Base-by-base conservation (phyloP, 306 rosid species). In the Malus sylvestris region DNA sequence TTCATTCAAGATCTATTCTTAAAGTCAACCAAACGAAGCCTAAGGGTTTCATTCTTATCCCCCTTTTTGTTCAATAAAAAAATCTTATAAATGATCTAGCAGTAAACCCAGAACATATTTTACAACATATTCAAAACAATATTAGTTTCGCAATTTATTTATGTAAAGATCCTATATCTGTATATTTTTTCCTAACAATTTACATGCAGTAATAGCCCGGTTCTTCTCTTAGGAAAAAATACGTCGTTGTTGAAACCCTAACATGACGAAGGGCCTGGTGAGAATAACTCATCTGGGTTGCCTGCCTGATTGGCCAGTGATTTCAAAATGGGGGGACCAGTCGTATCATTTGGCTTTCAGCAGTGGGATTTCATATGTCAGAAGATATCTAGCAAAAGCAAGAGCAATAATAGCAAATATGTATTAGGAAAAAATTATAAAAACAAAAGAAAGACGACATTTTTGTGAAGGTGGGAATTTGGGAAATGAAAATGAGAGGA, bases 311-410 rank as follows among this genome's bases (percentile, higher is more conserved):
- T 32, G 70, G 74, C 23, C 44, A 1, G 40, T 62, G 68, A 42
- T 46, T 81, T 81, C 32, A 75, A 75, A 68, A 40, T 63, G 55
- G 23, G 79, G 79, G 81, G 78, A 66, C 67, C 77, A 80, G 22
- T 55, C 14, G 49, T 69, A 46, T 51, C 15, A 6, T 70, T 20
- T 3, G 64, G 32, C 6, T 73, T 45, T 63, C 65, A 74, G 64
- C 80, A 65, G 74, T 74, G 76, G 74, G 76, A 74, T 78, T 81
- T 83, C 75, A 52, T 65, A 65, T 67, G 81, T 81, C 81, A 71
- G 78, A 65, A 73, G 32, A 69, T 69, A 73, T 44, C 52, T 53
- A 63, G 9, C 27, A 42, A 68, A 44, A 58, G 22, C 40, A 68
- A 19, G 62, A 19, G 70, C 12, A 30, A 64, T 30, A 64, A 64